A percentile compares a stretch with the other conserved stretches of the same genome.
Conservation (phyloP, 2,329 filamentous ascomycete genomes). For the Botrytis byssoidea region DNA sequence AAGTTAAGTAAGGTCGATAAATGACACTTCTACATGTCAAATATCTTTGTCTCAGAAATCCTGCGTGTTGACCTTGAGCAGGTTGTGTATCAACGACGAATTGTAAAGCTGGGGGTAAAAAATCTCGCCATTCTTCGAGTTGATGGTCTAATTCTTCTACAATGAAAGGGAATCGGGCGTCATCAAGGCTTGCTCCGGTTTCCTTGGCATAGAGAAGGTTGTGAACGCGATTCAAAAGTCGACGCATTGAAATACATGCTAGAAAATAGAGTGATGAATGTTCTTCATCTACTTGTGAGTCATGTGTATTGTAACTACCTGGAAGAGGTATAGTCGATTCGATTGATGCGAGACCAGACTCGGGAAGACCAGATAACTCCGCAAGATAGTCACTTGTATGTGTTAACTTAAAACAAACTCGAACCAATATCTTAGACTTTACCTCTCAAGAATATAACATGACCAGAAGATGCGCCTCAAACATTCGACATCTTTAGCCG, state of each 20-base stretch:
- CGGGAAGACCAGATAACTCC: constrained; percentile 50
- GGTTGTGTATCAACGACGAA: constrained; percentile 42
- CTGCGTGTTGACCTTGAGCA: constrained; percentile 45
- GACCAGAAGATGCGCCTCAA: constrained; percentile 54
- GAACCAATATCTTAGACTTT: neutral
- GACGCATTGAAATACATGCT: constrained; percentile 52
- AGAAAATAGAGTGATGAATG: constrained; percentile 53
- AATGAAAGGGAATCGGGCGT: constrained; percentile 47
- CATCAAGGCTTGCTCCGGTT: constrained; percentile 47
- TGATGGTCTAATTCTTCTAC: constrained; percentile 51
- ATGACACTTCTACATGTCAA: constrained; percentile 53
- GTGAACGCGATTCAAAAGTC: constrained; percentile 48
- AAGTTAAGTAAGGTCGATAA: constrained; percentile 52
- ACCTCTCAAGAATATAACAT: constrained; percentile 55
- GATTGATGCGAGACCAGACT: constrained; percentile 51
- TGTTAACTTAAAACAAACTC: neutral
- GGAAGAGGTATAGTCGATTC: constrained; percentile 52
- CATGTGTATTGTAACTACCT: constrained; percentile 48
- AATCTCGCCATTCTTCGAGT: constrained; percentile 50
- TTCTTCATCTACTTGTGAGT: constrained; percentile 38
- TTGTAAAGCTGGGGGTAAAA: constrained; percentile 45
- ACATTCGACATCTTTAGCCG: constrained; percentile 47
- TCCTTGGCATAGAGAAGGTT: constrained; percentile 50
- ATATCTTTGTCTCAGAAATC: constrained; percentile 51
- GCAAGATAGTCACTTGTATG: constrained; percentile 50